Base-by-base conservation (phyloP, 768 basidiomycete species). In the Punctularia strigosozonata region DNA sequence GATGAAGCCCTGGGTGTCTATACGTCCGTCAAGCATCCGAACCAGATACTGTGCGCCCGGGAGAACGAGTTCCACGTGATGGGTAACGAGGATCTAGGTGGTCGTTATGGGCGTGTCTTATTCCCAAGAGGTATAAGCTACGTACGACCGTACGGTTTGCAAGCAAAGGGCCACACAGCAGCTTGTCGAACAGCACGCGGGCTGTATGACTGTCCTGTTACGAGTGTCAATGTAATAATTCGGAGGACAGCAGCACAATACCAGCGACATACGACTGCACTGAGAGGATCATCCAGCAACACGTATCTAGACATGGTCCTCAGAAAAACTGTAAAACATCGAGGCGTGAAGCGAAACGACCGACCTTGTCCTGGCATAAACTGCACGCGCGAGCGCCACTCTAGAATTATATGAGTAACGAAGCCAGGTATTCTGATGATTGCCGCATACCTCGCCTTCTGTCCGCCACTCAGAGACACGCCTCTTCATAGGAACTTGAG, bases 51-150 rank as follows among this genome's bases (percentile, higher is more conserved):
- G 51, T 0, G 81, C 73, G 0, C 75, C 77, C 1, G 85, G 79
- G 5, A 87, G 69, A 14, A 89, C 77, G 1, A 91, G 70, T 36
- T 88, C 82, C 20, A 89, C 77, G 50, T 89, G 86, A 44, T 90
- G 87, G 0, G 85, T 86, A 25, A 90, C 85, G 4, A 81, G 64
- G 28, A 80, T 61, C 77, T 77, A 8, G 1, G 21, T 36, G 46
- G 24, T 25, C n/a, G 13, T 10, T 31, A 22, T 43, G 20, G 37
- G 2, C 7, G 35, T 12, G 14, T 30, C 26, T 22, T 14, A 40
- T 12, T 17, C 12, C 12, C n/a, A 36, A 7, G 15, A 14, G 10
- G 25, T 1, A n/a, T 32, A 6, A 6, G 25, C 23, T n/a, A 53
- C 66, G 43, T 42, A 79, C 66, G 24, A 88, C 78, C 0, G 87